A percentile compares a stretch with the other conserved stretches of the same genome.
Conservation (phyloP, 176 grass and related monocot species). For the Oryza glaberrima region DNA sequence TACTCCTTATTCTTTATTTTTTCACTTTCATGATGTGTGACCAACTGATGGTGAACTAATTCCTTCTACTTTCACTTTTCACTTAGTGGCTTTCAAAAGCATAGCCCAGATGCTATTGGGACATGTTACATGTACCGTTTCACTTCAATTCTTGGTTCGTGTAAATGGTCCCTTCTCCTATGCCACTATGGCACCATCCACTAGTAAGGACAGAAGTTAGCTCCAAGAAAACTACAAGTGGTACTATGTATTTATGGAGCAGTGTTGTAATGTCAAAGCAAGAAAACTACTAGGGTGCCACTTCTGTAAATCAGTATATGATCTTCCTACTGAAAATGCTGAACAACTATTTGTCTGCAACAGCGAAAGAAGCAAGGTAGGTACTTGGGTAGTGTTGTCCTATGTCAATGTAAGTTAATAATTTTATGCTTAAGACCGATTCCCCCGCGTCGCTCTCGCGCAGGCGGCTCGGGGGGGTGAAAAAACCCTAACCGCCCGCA, state of each 20-base stretch:
- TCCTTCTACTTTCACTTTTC: too few species aligned
- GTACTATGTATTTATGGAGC: background rate
- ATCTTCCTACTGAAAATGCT: background rate
- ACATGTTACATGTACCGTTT: background rate
- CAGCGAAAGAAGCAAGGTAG: background rate
- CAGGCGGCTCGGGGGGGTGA: too few species aligned
- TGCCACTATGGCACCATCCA: background rate
- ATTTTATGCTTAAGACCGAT: too few species aligned
- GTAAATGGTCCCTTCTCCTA: background rate
- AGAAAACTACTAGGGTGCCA: background rate
- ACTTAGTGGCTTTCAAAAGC: too few species aligned
- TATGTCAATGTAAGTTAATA: too few species aligned
- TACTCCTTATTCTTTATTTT: too few species aligned
- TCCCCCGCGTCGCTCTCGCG: too few species aligned
- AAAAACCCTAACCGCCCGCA: too few species aligned
- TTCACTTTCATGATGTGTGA: too few species aligned
- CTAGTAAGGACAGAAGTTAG: background rate
- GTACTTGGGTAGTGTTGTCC: background rate
- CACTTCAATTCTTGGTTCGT: background rate
- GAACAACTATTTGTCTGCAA: background rate
- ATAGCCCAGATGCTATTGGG: background rate
- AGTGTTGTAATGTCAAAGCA: background rate
- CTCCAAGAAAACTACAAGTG: constrained; percentile 11
- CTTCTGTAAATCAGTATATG: too few species aligned
- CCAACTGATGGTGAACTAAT: too few species aligned